These are phyloP conservation scores for Scenedesmus sp. DNA, from an alignment of 163 green algal species.

Conservation along the genomic window DNA sequence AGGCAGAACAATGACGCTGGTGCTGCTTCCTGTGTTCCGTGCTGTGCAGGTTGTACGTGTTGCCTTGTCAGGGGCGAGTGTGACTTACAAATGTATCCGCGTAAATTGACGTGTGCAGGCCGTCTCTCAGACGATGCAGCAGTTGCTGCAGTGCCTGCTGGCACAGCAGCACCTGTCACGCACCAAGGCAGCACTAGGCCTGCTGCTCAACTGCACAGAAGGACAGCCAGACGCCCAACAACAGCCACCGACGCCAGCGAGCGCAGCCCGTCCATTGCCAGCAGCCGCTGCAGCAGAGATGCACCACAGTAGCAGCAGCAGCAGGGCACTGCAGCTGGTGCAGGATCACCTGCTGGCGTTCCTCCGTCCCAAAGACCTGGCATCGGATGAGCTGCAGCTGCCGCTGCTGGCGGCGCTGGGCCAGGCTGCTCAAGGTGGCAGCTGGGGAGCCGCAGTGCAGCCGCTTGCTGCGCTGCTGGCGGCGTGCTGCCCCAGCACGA, in stretches of 20 bases:
- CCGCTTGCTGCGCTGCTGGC: conserved; percentile 31
- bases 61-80: background rate
- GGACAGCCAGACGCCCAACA: conserved; percentile 8
- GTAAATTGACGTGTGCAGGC: conserved; percentile 24
- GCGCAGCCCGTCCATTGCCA: background rate
- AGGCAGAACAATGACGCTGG: too few relatives aligned
- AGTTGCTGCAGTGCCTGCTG: conserved; percentile 36
- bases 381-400: conserved; percentile 41
- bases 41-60: too few relatives aligned
- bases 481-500: background rate
- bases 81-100: background rate
- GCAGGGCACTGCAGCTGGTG: conserved; percentile 22
- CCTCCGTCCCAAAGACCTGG: conserved; percentile 33
- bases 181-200: conserved; percentile 28
- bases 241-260: background rate
- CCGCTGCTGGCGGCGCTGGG: conserved; percentile 37
- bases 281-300: background rate
- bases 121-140: conserved; percentile 27
- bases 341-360: conserved; percentile 18
- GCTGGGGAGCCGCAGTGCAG: background rate
- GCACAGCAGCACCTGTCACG: conserved; percentile 13
- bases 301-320: conserved; percentile 5
- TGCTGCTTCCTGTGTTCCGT: background rate
- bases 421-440: background rate
- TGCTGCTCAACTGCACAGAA: conserved; percentile 36